These are phyloP conservation scores for Hypoxylon cercidicola DNA, from an alignment of 495 filamentous ascomycete species.

Conservation along the genomic window DNA sequence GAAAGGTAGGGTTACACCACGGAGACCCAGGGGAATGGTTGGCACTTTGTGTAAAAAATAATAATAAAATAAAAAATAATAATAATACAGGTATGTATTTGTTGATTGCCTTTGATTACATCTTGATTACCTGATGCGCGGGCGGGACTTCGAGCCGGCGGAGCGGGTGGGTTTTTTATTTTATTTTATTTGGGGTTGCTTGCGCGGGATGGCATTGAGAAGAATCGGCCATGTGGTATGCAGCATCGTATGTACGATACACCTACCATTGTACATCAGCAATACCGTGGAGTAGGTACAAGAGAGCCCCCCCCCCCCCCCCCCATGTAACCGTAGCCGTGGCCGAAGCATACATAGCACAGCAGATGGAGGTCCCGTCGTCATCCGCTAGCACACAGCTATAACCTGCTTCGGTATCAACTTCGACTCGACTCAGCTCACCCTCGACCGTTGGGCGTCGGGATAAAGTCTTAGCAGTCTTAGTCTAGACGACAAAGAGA, in stretches of 20 bases:
- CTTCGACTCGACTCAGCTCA: slow-evolving; percentile 22
- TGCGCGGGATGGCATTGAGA: neutral
- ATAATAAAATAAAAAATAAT: too few species aligned
- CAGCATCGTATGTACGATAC: neutral
- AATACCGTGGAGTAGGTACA: too few species aligned
- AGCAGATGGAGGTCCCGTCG: neutral
- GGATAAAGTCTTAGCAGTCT: neutral
- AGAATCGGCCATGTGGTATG: too few species aligned
- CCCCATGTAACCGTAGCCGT: slow-evolving; percentile 1
- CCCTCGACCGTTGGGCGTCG: slow-evolving; percentile 1
- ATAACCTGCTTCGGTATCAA: neutral
- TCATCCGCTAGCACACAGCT: neutral
- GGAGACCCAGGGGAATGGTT: slow-evolving; percentile 40
- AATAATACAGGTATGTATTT: too few species aligned
- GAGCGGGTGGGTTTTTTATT: slow-evolving; percentile 17
- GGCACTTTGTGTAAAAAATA: neutral
- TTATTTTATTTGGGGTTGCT: too few species aligned
- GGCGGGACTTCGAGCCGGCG: slow-evolving; percentile 43
- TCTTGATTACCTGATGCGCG: slow-evolving; percentile 28
- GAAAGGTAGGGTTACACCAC: slow-evolving; percentile 32
- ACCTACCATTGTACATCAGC: neutral
- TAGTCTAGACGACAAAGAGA: neutral
- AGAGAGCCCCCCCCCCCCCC: too few species aligned
- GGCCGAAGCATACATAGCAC: neutral
- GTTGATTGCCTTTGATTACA: slow-evolving; percentile 19